These are phyloP conservation scores for Lactarius sp. DNA, from an alignment of 768 basidiomycete genomes.

Conservation along the genomic window DNA sequence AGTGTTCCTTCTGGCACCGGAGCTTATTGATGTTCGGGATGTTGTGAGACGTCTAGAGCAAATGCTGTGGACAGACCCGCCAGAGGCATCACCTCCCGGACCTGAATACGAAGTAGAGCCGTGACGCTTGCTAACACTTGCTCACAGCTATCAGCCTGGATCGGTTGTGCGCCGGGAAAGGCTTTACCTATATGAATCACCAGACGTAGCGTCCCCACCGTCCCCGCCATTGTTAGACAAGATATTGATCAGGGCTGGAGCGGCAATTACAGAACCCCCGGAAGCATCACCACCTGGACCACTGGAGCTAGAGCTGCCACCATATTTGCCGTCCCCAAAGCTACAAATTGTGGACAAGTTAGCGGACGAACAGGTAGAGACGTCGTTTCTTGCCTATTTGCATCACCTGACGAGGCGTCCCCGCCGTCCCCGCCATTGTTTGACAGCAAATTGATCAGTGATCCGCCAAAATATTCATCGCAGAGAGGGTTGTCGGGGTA, in stretches of 20 bases:
- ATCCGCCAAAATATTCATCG: conserved; percentile 1
- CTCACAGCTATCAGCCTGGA: not conserved
- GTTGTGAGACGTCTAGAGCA: conserved; percentile 6
- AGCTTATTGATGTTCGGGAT: not conserved
- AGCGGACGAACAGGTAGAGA: not conserved
- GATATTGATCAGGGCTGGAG: conserved; percentile 30
- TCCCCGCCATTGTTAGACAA: conserved; percentile 32
- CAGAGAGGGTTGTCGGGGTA: not conserved
- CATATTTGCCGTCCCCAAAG: not conserved
- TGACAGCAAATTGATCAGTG: conserved; percentile 32
- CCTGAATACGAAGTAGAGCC: conserved; percentile 12
- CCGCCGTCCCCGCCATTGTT: conserved; percentile 33
- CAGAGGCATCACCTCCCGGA: conserved; percentile 17
- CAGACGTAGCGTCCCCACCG: conserved; percentile 14
- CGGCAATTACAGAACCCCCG: conserved; percentile 19
- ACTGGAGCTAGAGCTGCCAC: conserved; percentile 6
- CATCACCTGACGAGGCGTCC: conserved; percentile 25
- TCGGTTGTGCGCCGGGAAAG: not conserved
- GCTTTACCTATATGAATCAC: conserved; percentile 15
- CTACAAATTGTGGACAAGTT: not conserved
- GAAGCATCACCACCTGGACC: conserved; percentile 20
- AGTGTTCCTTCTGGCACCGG: not conserved
- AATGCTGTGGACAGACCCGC: conserved; percentile 8
- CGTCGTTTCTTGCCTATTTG: conserved; percentile 14
- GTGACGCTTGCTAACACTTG: not conserved